These are phyloP conservation scores for Talaromyces sp. DNA, from an alignment of 2,329 filamentous ascomycete species.

Conservation along the genomic window DNA sequence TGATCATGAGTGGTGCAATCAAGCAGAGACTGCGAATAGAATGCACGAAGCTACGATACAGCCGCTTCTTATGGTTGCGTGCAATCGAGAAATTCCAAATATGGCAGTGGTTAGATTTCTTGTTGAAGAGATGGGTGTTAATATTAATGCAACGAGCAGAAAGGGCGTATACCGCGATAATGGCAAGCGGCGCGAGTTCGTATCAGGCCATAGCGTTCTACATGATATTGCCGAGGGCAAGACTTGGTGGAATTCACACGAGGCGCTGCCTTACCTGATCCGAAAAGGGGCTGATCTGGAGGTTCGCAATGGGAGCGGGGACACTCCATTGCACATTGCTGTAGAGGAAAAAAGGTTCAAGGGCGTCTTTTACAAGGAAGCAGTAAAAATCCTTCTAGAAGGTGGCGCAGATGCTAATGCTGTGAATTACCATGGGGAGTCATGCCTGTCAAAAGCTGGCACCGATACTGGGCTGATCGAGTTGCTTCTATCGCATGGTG, in stretches of 20 bases:
- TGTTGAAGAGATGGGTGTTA: constrained; percentile 3
- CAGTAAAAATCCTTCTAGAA: background rate
- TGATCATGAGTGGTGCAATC: constrained; percentile 5
- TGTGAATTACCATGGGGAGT: background rate
- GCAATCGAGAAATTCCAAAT: background rate
- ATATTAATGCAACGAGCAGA: background rate
- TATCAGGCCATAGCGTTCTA: background rate
- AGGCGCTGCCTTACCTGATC: constrained; percentile 7
- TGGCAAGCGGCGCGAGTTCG: background rate
- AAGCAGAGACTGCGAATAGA: background rate
- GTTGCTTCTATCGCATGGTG: constrained; percentile 2
- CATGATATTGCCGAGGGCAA: constrained; percentile 5
- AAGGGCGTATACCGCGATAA: background rate
- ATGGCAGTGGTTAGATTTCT: constrained; percentile 2
- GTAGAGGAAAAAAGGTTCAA: background rate
- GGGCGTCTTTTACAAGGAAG: constrained; percentile 4
- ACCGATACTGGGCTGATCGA: background rate
- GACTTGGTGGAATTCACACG: constrained; percentile 3
- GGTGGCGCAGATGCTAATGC: constrained; percentile 5
- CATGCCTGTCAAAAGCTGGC: constrained; percentile 3
- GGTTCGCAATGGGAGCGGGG: background rate
- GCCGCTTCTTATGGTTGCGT: constrained; percentile 1
- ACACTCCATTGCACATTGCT: constrained; percentile 6
- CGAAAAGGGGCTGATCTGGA: constrained; percentile 3
- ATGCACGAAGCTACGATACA: background rate